Conservation (phyloP, 2,329 filamentous ascomycete species). For the Rutstroemia sp. region DNA sequence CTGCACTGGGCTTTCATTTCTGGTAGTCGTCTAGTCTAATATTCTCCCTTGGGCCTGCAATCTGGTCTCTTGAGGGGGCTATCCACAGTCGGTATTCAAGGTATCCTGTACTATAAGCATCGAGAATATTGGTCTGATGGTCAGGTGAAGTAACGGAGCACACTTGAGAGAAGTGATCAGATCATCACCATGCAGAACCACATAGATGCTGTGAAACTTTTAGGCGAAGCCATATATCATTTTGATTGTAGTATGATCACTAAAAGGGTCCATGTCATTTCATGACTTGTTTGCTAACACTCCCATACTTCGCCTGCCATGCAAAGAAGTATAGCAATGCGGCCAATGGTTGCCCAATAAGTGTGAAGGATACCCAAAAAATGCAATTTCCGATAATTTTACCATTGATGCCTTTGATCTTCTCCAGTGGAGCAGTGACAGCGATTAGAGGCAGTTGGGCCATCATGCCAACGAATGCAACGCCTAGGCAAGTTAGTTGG, state of each 20-base stretch:
- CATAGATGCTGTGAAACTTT: no score
- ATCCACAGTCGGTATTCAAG: no score
- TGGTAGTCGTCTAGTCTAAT: no score
- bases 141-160: no score
- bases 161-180: no score
- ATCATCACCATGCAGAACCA: no score
- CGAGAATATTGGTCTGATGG: no score
- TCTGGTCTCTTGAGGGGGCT: no score
- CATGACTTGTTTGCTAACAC: constrained; percentile 46
- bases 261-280: background rate
- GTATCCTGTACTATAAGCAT: no score
- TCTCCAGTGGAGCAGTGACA: constrained; percentile 71
- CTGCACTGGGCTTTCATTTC: no score
- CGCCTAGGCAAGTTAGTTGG: constrained; percentile 44
- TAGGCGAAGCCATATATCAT: background rate
- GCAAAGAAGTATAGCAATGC: constrained; percentile 94
- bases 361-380: constrained; percentile 94
- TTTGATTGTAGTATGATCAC: background rate
- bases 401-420: constrained; percentile 66
- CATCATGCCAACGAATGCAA: constrained; percentile 92
- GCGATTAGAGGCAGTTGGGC: constrained; percentile 83
- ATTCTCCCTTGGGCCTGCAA: no score
- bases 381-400: constrained; percentile 84
- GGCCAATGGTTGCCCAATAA: constrained; percentile 89
- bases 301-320: constrained; percentile 97